Percentiles rank a stretch among this genome's conserved stretches.
These are phyloP conservation scores for Plenodomus lindquistii DNA, from an alignment of 2,329 filamentous ascomycete species.

Conservation along the genomic window DNA sequence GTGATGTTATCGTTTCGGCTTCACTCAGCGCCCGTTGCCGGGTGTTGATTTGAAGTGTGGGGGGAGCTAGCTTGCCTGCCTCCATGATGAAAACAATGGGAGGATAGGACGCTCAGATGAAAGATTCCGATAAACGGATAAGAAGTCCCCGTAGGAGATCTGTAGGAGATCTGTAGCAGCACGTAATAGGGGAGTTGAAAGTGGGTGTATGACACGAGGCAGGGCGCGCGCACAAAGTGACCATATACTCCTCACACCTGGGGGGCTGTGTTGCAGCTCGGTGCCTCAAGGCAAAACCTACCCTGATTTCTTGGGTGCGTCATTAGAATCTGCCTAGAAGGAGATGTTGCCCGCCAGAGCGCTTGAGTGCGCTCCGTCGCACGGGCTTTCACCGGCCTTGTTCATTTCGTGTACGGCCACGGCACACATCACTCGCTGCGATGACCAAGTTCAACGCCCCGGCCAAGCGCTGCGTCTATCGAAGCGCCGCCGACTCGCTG, in stretches of 20 bases:
- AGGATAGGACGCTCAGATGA: neutral
- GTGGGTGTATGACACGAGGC: neutral
- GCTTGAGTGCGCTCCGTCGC: neutral
- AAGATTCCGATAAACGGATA: neutral
- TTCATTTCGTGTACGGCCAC: neutral
- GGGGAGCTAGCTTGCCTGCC: constrained; percentile 29
- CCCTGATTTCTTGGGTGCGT: neutral
- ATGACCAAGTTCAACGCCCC: neutral
- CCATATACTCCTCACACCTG: neutral
- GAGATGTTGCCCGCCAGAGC: neutral
- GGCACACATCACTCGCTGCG: neutral
- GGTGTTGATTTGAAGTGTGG: constrained; percentile 30
- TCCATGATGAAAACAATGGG: constrained; percentile 17
- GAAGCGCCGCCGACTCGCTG: neutral
- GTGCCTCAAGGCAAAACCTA: neutral
- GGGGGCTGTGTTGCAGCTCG: neutral
- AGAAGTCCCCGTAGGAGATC: neutral
- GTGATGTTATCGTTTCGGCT: constrained; percentile 29
- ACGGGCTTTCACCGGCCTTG: neutral
- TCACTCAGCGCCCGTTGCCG: constrained; percentile 29
- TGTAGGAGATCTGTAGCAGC: neutral
- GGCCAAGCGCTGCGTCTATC: neutral
- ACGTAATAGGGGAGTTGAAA: neutral
- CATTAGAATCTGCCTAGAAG: neutral
- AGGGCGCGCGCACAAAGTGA: neutral